Conservation (phyloP, 2,329 filamentous ascomycete genomes). For the Lizonia empirigonia region DNA sequence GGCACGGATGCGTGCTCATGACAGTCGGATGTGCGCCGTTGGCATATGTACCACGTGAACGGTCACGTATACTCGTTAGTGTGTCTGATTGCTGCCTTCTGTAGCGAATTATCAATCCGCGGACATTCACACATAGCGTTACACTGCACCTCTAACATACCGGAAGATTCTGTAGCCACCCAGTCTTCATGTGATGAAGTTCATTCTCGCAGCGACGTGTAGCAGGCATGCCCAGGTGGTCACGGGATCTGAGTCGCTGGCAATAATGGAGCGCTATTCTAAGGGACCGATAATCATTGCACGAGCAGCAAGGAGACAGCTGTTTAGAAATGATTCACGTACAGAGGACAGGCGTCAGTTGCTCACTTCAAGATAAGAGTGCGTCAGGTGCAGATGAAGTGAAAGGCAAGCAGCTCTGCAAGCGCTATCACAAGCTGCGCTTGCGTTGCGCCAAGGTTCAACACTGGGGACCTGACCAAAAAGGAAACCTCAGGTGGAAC, state of each 20-base stretch:
- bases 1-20: too few species aligned
- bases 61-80: background rate
- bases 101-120: background rate
- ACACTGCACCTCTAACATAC: background rate
- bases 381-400: background rate
- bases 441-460: too few species aligned
- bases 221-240: background rate
- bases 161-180: background rate
- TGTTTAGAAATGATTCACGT: background rate
- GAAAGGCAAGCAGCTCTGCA: background rate
- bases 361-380: background rate
- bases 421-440: background rate
- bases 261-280: too few species aligned
- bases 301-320: too few species aligned
- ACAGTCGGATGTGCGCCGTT: too few species aligned
- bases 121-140: too few species aligned
- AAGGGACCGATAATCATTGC: too few species aligned
- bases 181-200: background rate
- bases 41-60: too few species aligned
- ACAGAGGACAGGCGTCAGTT: background rate
- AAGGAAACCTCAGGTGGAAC: too few species aligned
- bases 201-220: background rate
- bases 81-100: background rate
- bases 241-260: too few species aligned
- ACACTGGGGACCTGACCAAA: too few species aligned